A percentile compares a stretch with the other conserved stretches of the same genome.
Evolutionary conservation across 352 stramenopile species (phyloP).

Genomic region (Halophytophthora polymorphica): DNA sequence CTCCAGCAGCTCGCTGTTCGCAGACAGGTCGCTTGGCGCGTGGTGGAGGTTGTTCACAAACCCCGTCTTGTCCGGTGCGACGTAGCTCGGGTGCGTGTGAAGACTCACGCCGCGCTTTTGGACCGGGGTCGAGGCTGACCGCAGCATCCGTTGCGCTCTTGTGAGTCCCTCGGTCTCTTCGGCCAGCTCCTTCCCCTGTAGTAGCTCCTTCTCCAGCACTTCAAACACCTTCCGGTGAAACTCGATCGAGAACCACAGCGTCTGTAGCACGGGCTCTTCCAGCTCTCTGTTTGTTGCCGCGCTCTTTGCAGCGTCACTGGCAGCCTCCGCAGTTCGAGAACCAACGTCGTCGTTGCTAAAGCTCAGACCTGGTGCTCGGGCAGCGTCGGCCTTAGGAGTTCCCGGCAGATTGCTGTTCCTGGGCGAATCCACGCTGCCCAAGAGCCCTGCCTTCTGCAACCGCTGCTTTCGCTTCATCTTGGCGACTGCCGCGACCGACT

Average conservation of each 20-base stretch:
- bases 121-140: constrained; percentile 77
- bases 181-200: constrained; percentile 61
- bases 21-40: constrained; percentile 31
- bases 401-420: constrained; percentile 13
- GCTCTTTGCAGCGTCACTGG: constrained; percentile 75
- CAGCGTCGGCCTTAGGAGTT: constrained; percentile 5
- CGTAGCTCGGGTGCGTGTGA: constrained; percentile 40
- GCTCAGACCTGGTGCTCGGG: constrained; percentile 20
- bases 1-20: constrained; percentile 50
- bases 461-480: constrained; percentile 75
- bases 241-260: constrained; percentile 86
- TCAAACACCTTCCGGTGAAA: constrained; percentile 87
- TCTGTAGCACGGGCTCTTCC: constrained; percentile 73
- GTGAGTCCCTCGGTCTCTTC: constrained; percentile 75
- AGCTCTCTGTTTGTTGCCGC: constrained; percentile 70
- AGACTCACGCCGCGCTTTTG: constrained; percentile 51
- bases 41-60: constrained; percentile 31
- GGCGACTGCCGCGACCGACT: constrained; percentile 53
- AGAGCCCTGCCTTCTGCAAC: constrained; percentile 36
- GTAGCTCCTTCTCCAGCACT: constrained; percentile 77
- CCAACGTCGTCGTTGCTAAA: constrained; percentile 56
- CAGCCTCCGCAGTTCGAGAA: constrained; percentile 60
- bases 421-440: constrained; percentile 11
- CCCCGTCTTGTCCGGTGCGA: constrained; percentile 35
- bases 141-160: constrained; percentile 75